A percentile compares a stretch with the other conserved stretches of the same genome.
Evolutionary conservation across 352 stramenopile genomes (phyloP).

Genomic region (Phytopythium helicoides): DNA sequence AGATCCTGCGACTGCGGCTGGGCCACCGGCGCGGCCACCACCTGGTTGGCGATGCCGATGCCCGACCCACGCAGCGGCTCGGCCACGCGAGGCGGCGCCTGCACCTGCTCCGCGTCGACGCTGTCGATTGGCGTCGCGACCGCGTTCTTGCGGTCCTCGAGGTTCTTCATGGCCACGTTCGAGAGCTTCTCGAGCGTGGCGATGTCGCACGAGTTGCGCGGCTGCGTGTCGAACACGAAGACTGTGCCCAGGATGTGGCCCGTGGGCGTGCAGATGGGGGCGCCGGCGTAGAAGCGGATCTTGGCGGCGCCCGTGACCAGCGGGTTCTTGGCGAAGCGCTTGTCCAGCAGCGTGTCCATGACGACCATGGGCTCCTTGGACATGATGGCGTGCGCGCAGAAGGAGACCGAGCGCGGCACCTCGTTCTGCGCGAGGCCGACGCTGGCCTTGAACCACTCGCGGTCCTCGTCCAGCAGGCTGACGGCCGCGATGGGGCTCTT

Average conservation of each 20-base stretch:
- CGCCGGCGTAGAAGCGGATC: slow-evolving; percentile 86
- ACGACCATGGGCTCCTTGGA: slow-evolving; percentile 89
- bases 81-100: slow-evolving; percentile 23
- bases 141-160: slow-evolving; percentile 89
- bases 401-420: slow-evolving; percentile 83
- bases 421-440: slow-evolving; percentile 84
- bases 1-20: slow-evolving; percentile 68
- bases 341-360: slow-evolving; percentile 83
- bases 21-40: slow-evolving; percentile 51
- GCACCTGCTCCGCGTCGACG: slow-evolving; percentile 36
- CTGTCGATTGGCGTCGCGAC: slow-evolving; percentile 63
- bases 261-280: slow-evolving; percentile 75
- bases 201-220: slow-evolving; percentile 82
- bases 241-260: slow-evolving; percentile 84
- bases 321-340: slow-evolving; percentile 85
- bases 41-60: slow-evolving; percentile 78
- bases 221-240: slow-evolving; percentile 87
- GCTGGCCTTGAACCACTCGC: slow-evolving; percentile 87
- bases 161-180: slow-evolving; percentile 89
- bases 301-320: slow-evolving; percentile 79
- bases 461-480: slow-evolving; percentile 82
- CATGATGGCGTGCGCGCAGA: slow-evolving; percentile 87
- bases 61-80: slow-evolving; percentile 55
- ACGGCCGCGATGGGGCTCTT: slow-evolving; percentile 86
- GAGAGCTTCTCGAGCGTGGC: slow-evolving; percentile 85